Evolutionary conservation across 106 monocot species (phyloP).

Genomic region (Dendrobium officinale): DNA sequence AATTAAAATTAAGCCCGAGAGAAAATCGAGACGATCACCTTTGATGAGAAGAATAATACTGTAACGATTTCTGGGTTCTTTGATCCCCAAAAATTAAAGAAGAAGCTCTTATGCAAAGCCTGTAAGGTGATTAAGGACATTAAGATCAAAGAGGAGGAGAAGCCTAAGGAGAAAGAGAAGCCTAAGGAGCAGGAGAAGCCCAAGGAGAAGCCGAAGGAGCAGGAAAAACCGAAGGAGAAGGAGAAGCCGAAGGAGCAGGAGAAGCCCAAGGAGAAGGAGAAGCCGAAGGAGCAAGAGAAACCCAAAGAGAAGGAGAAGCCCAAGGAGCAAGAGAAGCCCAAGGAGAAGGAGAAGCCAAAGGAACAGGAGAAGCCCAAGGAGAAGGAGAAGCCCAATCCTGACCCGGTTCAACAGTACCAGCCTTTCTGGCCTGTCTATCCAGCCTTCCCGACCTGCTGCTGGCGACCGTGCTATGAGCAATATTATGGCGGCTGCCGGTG

Average conservation of each 20-base stretch:
- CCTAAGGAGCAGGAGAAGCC: not conserved
- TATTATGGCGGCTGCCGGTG: constrained; percentile 34
- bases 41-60: constrained; percentile 46
- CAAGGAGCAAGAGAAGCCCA: not conserved
- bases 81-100: constrained; percentile 28
- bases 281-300: constrained; percentile 20
- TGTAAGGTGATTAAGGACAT: constrained; percentile 45
- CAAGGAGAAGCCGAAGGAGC: constrained; percentile 1
- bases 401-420: not conserved
- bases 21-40: constrained; percentile 28
- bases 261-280: not conserved
- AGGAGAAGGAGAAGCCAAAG: not conserved
- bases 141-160: constrained; percentile 28
- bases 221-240: not conserved
- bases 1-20: constrained; percentile 19
- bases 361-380: too few relatives aligned
- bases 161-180: not conserved
- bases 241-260: too few relatives aligned
- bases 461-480: constrained; percentile 29
- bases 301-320: not conserved
- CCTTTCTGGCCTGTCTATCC: not conserved
- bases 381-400: not conserved
- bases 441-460: constrained; percentile 19
- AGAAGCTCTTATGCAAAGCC: constrained; percentile 47
- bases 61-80: constrained; percentile 55